Conservation (phyloP, 2,329 filamentous ascomycete species). For the Nothopassalora personata region DNA sequence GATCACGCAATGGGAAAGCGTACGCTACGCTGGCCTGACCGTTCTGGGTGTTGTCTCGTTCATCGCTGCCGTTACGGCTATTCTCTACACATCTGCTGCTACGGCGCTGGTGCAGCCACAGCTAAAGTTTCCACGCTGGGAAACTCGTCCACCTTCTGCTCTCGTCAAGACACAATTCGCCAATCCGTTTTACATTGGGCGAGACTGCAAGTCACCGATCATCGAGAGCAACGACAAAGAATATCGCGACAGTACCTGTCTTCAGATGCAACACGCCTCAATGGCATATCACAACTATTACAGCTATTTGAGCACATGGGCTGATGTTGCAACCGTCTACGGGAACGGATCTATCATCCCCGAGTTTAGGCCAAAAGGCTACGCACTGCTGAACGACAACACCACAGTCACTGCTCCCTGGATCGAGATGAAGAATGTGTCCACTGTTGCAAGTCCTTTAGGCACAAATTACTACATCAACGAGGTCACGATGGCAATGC, state of each 20-base stretch:
- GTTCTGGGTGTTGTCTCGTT: slow-evolving; percentile 61
- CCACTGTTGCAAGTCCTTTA: slow-evolving; percentile 44
- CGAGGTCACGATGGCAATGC: slow-evolving; percentile 72
- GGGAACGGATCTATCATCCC: slow-evolving; percentile 44
- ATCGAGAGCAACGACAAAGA: slow-evolving; percentile 35
- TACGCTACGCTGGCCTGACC: slow-evolving; percentile 59
- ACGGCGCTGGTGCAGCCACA: slow-evolving; percentile 71
- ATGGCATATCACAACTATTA: slow-evolving; percentile 68
- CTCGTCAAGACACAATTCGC: slow-evolving; percentile 58
- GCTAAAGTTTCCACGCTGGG: slow-evolving; percentile 54
- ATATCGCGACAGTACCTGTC: slow-evolving; percentile 48
- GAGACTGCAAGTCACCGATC: slow-evolving; percentile 60
- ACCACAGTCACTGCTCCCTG: slow-evolving; percentile 65
- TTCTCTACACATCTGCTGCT: slow-evolving; percentile 71
- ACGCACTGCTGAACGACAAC: slow-evolving; percentile 63
- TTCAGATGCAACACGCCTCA: slow-evolving; percentile 64
- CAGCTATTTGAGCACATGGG: slow-evolving; percentile 33
- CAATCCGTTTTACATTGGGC: slow-evolving; percentile 53
- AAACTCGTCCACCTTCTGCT: slow-evolving; percentile 49
- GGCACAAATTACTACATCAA: slow-evolving; percentile 50
- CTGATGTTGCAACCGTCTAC: slow-evolving; percentile 50
- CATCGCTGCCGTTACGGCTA: slow-evolving; percentile 58
- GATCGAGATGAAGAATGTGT: slow-evolving; percentile 55
- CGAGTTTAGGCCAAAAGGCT: slow-evolving; percentile 51
- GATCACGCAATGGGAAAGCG: slow-evolving; percentile 61